These are phyloP conservation scores for Brasenia schreberi DNA, from an alignment of 164 flowering plant species.

Conservation along the genomic window DNA sequence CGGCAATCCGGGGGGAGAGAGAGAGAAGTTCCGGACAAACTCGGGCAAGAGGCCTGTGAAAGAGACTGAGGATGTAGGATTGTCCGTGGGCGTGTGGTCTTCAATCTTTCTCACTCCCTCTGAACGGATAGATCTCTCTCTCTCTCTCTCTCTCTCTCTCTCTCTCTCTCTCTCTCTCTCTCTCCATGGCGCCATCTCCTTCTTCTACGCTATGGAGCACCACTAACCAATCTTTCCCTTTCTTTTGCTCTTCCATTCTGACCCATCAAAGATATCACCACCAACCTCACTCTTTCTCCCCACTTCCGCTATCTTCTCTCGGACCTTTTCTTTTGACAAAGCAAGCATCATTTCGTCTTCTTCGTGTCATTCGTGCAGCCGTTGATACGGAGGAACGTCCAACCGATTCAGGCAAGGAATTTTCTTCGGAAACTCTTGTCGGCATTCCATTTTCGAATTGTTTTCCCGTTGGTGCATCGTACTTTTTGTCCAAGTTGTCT, in stretches of 20 bases:
- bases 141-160: background rate
- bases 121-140: background rate
- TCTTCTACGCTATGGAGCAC: background rate
- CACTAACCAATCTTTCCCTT: background rate
- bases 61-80: background rate
- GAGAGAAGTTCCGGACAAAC: no score
- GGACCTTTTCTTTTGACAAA: background rate
- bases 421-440: background rate
- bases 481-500: background rate
- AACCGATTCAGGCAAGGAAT: background rate
- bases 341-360: background rate
- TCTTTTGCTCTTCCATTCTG: background rate
- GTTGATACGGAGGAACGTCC: background rate
- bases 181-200: background rate
- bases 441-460: background rate
- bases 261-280: background rate
- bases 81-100: background rate
- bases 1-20: no score
- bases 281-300: background rate
- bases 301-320: background rate
- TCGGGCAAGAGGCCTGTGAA: no score
- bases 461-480: background rate
- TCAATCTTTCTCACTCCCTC: background rate
- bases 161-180: background rate
- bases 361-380: background rate